Evolutionary conservation across 2,329 filamentous ascomycete species (phyloP).

Genomic region (Fusarium succisae): DNA sequence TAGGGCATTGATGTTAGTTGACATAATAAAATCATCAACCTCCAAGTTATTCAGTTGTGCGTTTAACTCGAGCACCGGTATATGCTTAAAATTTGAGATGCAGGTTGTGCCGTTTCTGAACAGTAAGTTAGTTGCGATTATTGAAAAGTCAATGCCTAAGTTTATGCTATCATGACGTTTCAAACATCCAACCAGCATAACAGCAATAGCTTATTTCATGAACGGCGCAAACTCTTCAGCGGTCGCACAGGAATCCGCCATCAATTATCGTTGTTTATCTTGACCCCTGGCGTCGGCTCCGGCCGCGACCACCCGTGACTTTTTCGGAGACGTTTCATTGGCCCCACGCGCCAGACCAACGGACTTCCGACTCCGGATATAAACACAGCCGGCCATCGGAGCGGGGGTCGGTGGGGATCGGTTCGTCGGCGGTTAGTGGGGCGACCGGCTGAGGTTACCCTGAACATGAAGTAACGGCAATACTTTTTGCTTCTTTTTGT

Average conservation of each 20-base stretch:
- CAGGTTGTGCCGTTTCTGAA: neutral
- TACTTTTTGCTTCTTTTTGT: neutral
- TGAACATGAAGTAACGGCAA: neutral
- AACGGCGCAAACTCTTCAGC: neutral
- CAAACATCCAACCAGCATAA: neutral
- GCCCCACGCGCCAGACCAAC: neutral
- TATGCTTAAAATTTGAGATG: neutral
- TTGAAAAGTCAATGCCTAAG: neutral
- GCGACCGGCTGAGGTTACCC: slow-evolving; percentile 9
- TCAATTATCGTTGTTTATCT: slow-evolving; percentile 30
- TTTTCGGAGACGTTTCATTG: slow-evolving; percentile 14
- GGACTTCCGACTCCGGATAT: slow-evolving; percentile 24
- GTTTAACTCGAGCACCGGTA: neutral
- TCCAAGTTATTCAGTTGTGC: neutral
- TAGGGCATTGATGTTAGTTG: neutral
- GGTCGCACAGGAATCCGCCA: neutral
- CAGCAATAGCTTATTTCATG: neutral
- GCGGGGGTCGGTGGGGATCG: slow-evolving; percentile 11
- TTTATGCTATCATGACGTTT: neutral
- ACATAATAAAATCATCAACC: slow-evolving; percentile 15
- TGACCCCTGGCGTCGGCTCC: neutral
- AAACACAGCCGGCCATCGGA: slow-evolving; percentile 34
- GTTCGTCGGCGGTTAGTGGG: slow-evolving; percentile 13
- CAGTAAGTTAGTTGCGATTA: neutral
- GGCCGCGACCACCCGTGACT: slow-evolving; percentile 26